A percentile compares a stretch with the other conserved stretches of the same genome.
Evolutionary conservation across 805 yeast genomes (phyloP).

Genomic region (Candida loeiensis): DNA sequence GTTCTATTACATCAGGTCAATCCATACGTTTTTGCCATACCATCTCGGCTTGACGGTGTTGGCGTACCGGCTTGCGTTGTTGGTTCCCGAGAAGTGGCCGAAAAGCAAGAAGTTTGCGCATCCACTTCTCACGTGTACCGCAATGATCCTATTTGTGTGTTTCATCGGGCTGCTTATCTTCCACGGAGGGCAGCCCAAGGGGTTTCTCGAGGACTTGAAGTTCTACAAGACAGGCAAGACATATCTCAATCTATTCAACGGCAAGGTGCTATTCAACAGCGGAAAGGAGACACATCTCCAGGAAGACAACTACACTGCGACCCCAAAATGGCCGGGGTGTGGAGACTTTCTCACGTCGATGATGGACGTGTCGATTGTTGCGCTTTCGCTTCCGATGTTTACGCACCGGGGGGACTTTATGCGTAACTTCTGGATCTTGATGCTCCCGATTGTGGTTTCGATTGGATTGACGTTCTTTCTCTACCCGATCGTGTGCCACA

Average conservation of each 20-base stretch:
- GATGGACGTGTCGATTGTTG: constrained; percentile 75
- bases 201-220: constrained; percentile 49
- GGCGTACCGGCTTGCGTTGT: constrained; percentile 49
- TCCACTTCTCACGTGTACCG: constrained; percentile 69
- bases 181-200: constrained; percentile 36
- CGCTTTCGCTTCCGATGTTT: constrained; percentile 74
- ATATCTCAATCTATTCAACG: constrained; percentile 56
- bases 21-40: constrained; percentile 56
- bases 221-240: constrained; percentile 68
- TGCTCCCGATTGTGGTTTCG: constrained; percentile 56
- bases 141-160: constrained; percentile 57
- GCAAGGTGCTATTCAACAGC: constrained; percentile 25
- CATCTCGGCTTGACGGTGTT: constrained; percentile 60
- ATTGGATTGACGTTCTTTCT: constrained; percentile 58
- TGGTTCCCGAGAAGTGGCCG: constrained; percentile 44
- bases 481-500: constrained; percentile 67
- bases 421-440: constrained; percentile 53
- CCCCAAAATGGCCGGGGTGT: constrained; percentile 66
- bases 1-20: constrained; percentile 47
- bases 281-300: constrained; percentile 19
- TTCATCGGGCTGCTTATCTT: constrained; percentile 57
- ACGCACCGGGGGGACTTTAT: constrained; percentile 63
- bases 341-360: constrained; percentile 70
- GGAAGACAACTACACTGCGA: constrained; percentile 22
- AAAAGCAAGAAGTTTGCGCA: constrained; percentile 53